Evolutionary conservation across 2,329 filamentous ascomycete genomes (phyloP).

Genomic region (Sclerotinia minor): DNA sequence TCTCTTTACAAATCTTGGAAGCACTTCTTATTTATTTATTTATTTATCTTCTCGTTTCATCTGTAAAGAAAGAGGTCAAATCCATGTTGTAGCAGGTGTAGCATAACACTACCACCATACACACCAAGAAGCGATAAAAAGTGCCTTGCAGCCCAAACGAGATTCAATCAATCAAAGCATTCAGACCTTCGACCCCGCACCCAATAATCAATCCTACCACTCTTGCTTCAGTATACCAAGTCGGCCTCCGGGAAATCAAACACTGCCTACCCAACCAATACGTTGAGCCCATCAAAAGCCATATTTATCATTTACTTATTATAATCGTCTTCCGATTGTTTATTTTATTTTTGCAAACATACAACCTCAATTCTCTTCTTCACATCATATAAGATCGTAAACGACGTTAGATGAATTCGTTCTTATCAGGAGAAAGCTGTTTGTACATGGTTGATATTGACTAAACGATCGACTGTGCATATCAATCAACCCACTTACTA

Average conservation of each 20-base stretch:
- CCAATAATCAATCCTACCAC: conserved; percentile 18
- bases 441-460: conserved; percentile 17
- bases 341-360: neutral
- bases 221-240: conserved; percentile 14
- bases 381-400: neutral
- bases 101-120: neutral
- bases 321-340: neutral
- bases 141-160: conserved; percentile 21
- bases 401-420: neutral
- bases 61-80: neutral
- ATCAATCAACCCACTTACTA: conserved; percentile 16
- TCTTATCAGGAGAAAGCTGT: conserved; percentile 11
- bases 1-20: neutral
- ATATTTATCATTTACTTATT: neutral
- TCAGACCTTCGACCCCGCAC: conserved; percentile 22
- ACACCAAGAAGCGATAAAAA: neutral
- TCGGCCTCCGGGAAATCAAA: conserved; percentile 17
- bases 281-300: conserved; percentile 7
- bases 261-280: conserved; percentile 10
- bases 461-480: conserved; percentile 16
- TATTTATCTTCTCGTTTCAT: neutral
- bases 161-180: conserved; percentile 3
- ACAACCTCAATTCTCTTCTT: neutral
- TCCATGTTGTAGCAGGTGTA: neutral
- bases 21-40: neutral